These are phyloP conservation scores for Quercus tomentella DNA, from an alignment of 331 rosid genomes.

Conservation along the genomic window DNA sequence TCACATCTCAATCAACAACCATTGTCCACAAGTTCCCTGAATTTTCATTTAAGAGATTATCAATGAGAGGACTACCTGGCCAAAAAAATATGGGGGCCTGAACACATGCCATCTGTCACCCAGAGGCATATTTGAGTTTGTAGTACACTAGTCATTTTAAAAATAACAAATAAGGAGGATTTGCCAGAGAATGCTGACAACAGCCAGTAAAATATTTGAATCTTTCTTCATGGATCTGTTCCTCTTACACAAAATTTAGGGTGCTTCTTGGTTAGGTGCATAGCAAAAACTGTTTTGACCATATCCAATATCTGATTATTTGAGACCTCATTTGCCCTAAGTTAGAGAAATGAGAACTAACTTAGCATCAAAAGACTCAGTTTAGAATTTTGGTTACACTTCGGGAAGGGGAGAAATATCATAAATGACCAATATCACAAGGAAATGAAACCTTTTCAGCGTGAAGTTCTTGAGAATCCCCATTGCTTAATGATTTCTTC, in stretches of 20 bases:
- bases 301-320: conserved; percentile 2
- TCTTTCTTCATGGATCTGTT: not conserved
- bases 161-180: not conserved
- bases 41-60: not conserved
- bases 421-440: conserved; percentile 16
- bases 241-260: not conserved
- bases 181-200: not conserved
- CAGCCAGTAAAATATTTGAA: not conserved
- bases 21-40: not conserved
- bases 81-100: not conserved
- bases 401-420: conserved; percentile 11
- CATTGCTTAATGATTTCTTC: conserved; percentile 59
- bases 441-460: conserved; percentile 62
- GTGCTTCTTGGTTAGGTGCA: not conserved
- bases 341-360: conserved; percentile 4
- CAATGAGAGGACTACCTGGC: not conserved
- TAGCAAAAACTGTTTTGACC: not conserved
- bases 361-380: not conserved
- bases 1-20: not conserved
- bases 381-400: not conserved
- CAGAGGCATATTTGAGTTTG: not conserved
- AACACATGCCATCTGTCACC: not conserved
- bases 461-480: conserved; percentile 62
- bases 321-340: not conserved
- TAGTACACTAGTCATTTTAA: not conserved